Conservation (phyloP, 768 basidiomycete species). For the Mycena belliarum region DNA sequence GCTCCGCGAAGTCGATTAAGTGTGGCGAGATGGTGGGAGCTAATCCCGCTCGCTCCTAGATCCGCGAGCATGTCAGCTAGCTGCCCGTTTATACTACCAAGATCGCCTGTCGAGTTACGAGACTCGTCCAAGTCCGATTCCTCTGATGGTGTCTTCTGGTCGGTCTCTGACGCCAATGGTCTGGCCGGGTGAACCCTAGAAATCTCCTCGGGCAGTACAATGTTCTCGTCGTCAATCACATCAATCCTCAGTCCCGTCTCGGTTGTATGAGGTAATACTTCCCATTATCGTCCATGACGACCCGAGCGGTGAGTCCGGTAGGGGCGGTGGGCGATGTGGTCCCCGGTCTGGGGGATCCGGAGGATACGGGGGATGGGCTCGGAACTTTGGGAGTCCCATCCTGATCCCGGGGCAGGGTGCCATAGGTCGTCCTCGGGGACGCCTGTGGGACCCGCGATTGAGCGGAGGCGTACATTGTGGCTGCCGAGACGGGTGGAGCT, state of each 20-base stretch:
- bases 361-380: not conserved
- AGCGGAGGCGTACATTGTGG: too few species aligned
- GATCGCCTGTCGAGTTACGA: not conserved
- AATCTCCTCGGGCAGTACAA: not conserved
- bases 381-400: not conserved
- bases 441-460: too few species aligned
- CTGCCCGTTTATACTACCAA: too few species aligned
- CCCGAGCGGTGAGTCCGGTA: not conserved
- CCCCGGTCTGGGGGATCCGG: not conserved
- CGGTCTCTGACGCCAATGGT: too few species aligned
- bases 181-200: too few species aligned
- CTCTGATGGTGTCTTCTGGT: not conserved
- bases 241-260: too few species aligned
- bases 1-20: not conserved
- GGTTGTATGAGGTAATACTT: not conserved
- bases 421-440: not conserved
- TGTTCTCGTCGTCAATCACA: not conserved
- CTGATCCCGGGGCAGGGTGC: not conserved
- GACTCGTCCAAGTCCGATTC: not conserved
- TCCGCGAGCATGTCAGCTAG: too few species aligned
- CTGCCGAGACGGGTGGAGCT: too few species aligned
- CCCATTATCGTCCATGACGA: not conserved
- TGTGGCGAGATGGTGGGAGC: not conserved
- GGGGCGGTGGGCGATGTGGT: not conserved
- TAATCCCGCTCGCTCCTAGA: too few species aligned